These are phyloP conservation scores for Penicillium italicum DNA, from an alignment of 2,329 filamentous ascomycete species.

Conservation along the genomic window DNA sequence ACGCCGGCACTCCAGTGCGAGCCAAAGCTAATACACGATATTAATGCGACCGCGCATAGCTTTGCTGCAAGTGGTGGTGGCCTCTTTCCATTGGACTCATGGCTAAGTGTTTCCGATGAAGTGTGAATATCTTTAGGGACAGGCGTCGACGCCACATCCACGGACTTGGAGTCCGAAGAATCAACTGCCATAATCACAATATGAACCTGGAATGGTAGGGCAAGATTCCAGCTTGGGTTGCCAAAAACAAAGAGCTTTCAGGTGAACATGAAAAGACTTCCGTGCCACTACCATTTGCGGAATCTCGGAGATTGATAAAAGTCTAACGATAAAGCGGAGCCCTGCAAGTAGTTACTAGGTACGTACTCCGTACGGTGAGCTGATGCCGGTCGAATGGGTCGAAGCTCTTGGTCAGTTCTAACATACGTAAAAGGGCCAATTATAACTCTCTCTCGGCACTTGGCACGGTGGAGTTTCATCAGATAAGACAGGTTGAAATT, in stretches of 20 bases:
- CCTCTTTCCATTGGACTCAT: slow-evolving; percentile 16
- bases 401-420: not conserved
- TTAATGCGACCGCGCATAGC: slow-evolving; percentile 46
- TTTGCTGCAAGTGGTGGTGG: slow-evolving; percentile 32
- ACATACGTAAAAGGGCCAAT: not conserved
- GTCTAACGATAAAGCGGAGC: not conserved
- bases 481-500: slow-evolving; percentile 11
- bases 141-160: slow-evolving; percentile 4
- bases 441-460: not conserved
- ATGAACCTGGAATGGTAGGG: not conserved
- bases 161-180: slow-evolving; percentile 7
- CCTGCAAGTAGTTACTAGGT: too few species aligned
- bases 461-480: slow-evolving; percentile 1
- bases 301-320: slow-evolving; percentile 7
- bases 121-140: not conserved
- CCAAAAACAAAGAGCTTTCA: not conserved
- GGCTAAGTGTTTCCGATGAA: not conserved
- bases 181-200: slow-evolving; percentile 1
- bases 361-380: too few species aligned
- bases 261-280: not conserved
- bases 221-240: not conserved
- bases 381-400: not conserved
- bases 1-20: slow-evolving; percentile 60
- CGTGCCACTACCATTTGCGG: not conserved
- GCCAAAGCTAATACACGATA: slow-evolving; percentile 54